Evolutionary conservation across 2,329 filamentous ascomycete species (phyloP), one percentile per base, ranked within the genome.

Genomic region (Blumeria graminis): DNA sequence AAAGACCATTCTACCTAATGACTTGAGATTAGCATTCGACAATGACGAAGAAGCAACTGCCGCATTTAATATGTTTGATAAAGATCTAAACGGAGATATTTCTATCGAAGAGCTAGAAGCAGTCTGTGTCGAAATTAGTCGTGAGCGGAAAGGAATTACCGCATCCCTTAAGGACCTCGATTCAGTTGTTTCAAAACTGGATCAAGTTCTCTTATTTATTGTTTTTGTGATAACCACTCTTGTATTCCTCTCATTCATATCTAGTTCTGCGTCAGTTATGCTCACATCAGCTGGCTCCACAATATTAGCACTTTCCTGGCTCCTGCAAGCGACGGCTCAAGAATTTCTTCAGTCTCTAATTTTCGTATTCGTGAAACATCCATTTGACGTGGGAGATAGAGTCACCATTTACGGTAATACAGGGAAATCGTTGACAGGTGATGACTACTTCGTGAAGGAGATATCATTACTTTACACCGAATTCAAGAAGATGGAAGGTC

Each of bases 401-500:
- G 86, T 96, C 6, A 86, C 84, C 0, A 78, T 96, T 18, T 95
- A 95, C 64, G 89, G 89, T 56, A 93, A 88, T 63, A 87, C 87
- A 0, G 90, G 90, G 59, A 76, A 81, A n/a, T 67, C 75, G 14
- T 75, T 87, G 65, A 78, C 76, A 38, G 89, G 89, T 50, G 90
- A 95, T 63, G 90, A 95, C 64, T 96, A 94, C 69, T 95, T 94
- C 61, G 89, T 96, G 56, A 94, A 93, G 56, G 86, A 94, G 65
- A 93, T 96, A 56, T 84, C 87, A 1, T 75, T 96, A 1, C 75
- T 95, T 14, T 96, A 92, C 67, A 96, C 90, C 13, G 90, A 95
- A 65, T 95, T 95, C 73, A 95, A 95, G 75, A 95, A 95, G 73
- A 90, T 95, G 85, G 84, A 95, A 68, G 90, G 90, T 1, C 89